Base-by-base conservation (phyloP, 495 filamentous ascomycete species). In the Physcia stellaris region DNA sequence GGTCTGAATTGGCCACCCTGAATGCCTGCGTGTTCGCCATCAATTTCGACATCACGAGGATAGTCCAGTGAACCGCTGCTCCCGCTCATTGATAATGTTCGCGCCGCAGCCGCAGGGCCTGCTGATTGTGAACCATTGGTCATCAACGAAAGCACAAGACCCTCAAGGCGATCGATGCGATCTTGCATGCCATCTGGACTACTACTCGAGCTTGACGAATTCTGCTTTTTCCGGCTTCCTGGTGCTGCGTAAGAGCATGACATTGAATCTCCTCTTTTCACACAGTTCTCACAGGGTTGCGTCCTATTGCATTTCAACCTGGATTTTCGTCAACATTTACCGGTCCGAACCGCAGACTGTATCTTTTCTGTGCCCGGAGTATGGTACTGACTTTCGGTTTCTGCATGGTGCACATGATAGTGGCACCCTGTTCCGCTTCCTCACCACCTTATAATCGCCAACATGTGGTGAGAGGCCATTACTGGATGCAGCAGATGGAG, bases 141-240 rank as follows among this genome's bases (percentile, higher is more conserved):
- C 90, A 99, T 96, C 59, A 99, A 63, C 2, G 85, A 92, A 37
- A 99, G 58, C 37, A 99, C 90, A 53, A 99, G 63, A 37, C 87
- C 82, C 71, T 99, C 90, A 48, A 99, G 61, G 47, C 90, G 79
- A 63, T 99, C 86, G 60, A 99, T 99, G 55, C 90, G 81, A 52
- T 87, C 92, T 61, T 99, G 90, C 90, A 99, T 99, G 58, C 95
- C 90, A 70, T 94, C 88, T 20, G 90, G 75, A 11, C 80, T 67
- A 47, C 66, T 61, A 52, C 73, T 62, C 46, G 61, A 58, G 39
- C 67, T 60, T 41, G 73, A 71, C 39, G 70, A 59, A 51, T 77
- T 76, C 51, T 70, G 76, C 70, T 83, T 92, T 55, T 82, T 85
- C 47, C 87, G 79, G 31, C 65, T 70, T 29, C 72, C 70, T 16